Base-by-base conservation (phyloP, 331 rosid genomes). In the Arachis monticola region DNA sequence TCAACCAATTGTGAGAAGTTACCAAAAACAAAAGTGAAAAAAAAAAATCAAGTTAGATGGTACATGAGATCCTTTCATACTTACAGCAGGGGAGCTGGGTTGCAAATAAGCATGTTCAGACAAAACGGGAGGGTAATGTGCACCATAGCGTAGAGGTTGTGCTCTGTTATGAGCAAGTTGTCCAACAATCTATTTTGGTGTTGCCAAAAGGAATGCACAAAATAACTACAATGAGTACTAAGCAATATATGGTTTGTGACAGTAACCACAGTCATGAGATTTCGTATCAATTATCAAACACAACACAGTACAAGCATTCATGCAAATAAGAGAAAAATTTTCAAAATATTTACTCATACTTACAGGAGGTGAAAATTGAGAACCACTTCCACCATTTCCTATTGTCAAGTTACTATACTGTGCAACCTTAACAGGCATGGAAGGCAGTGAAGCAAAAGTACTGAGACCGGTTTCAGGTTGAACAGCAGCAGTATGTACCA, bases 301-400 rank as follows among this genome's bases (percentile, higher is more conserved):
- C 60, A 73, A 73, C 38, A 70, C 14, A 67, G 14, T 48, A 32
- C 27, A 60, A 52, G 55, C 63, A 65, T 4, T 10, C 30, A 60
- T 22, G 74, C 80, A 51, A 44, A 75, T 5, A 6, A 63, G 55
- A 64, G 41, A 63, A 6, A 59, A 22, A 32, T 78, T 66, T 38
- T 75, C 42, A 64, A 12, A 22, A 59, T 31, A 22, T 32, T 55
- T 40, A 73, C 71, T n/a, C 31, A 77, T 67, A 84, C 93, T 7
- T 88, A 93, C 98, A 50, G 91, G 93, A 82, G 85, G 97, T 57
- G 91, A 75, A 73, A 83, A 89, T 35, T 86, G 98, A 73, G 97
- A 74, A 64, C 88, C 87, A 64, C 82, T 85, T 80, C 86, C 91
- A 78, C 85, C 85, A 78, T 84, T 89, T 81, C 84, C 92, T 57